Conservation (phyloP, 139 green algal species). For the Tetraselmis chui region DNA sequence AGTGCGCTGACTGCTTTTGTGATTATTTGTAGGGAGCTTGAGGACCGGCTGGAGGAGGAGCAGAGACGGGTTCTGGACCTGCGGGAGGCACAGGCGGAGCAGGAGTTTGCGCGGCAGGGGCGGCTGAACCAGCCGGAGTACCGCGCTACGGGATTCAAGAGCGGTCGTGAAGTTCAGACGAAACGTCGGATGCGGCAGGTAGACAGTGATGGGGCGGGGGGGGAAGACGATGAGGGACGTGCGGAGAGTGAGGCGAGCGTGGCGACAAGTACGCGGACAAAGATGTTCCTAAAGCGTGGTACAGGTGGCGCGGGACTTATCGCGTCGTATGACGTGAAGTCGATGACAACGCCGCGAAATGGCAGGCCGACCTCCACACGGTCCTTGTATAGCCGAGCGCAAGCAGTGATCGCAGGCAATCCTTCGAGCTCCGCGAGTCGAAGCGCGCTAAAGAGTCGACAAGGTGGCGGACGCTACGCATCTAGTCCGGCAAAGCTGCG, state of each 20-base stretch:
- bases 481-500: not conserved
- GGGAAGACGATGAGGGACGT: not conserved
- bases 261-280: too few relatives aligned
- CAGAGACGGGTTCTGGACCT: not conserved
- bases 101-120: not conserved
- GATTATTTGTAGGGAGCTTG: not conserved
- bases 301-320: not conserved
- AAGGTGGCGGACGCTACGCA: not conserved
- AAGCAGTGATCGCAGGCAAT: not conserved
- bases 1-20: too few relatives aligned
- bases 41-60: not conserved
- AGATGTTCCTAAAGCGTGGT: not conserved
- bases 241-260: not conserved
- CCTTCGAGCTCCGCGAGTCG: not conserved
- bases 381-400: not conserved
- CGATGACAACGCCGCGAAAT: not conserved
- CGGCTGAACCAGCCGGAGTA: not conserved
- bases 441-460: not conserved
- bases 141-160: not conserved
- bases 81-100: not conserved
- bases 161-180: not conserved
- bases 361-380: not conserved
- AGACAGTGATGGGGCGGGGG: not conserved
- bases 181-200: not conserved
- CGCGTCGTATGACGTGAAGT: not conserved